phyloP scores from a whole-genome alignment of 2,329 filamentous ascomycete genomes.

The Botrytis pseudocinerea region DNA sequence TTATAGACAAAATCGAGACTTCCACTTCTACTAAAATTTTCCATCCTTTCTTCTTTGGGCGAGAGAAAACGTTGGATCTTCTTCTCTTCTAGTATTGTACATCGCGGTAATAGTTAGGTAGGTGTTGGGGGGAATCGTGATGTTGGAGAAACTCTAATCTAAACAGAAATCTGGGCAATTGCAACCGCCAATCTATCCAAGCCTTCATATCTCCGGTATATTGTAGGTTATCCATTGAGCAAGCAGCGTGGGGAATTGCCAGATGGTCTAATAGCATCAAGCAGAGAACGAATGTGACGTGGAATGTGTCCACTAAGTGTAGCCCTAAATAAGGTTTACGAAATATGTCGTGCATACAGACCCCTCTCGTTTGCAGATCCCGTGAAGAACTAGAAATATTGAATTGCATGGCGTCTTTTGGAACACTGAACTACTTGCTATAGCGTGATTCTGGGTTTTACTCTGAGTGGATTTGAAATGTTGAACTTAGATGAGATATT shows the following conservation, averaged over 20 bases:
- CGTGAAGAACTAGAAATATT: neutral
- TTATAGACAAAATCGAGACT: neutral
- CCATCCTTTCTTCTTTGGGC: neutral
- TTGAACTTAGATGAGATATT: neutral
- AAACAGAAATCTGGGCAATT: neutral
- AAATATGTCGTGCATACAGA: neutral
- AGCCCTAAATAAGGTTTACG: neutral
- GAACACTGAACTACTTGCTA: neutral
- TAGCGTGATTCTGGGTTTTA: neutral
- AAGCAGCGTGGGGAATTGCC: neutral
- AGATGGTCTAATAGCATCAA: neutral
- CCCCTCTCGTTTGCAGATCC: too few relatives aligned
- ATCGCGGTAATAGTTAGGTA: too few relatives aligned
- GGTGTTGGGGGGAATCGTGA: too few relatives aligned
- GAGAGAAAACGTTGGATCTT: neutral
- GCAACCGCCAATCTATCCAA: too few relatives aligned
- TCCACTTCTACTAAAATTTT: neutral
- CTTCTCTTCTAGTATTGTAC: neutral
- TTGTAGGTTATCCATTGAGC: neutral
- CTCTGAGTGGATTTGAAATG: neutral
- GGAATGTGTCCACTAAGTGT: neutral
- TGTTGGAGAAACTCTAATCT: neutral
- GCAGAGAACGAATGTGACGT: neutral
- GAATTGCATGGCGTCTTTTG: neutral
- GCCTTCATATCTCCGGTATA: fast-evolving